Evolutionary conservation across 768 basidiomycete genomes (phyloP).

Genomic region (Russula ochroleuca): DNA sequence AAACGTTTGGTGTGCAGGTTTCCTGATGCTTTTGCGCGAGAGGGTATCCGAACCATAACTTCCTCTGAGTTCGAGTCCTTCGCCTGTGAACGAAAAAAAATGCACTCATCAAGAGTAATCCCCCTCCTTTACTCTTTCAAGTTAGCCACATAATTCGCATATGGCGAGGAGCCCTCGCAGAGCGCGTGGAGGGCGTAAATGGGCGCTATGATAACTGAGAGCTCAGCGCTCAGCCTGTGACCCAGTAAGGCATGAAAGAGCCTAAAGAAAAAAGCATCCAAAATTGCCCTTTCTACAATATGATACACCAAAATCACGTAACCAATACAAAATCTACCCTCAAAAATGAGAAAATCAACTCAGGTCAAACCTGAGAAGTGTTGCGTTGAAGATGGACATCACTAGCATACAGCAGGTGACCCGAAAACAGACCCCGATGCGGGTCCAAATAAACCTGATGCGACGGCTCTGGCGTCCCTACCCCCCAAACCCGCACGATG

Average conservation of each 20-base stretch:
- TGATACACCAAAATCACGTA: background rate
- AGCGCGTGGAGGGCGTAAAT: too few species aligned
- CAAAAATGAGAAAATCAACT: background rate
- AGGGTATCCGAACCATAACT: too few species aligned
- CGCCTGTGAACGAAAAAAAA: too few species aligned
- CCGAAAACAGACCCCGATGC: conserved; percentile 9
- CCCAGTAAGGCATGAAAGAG: background rate
- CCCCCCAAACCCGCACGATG: conserved; percentile 12
- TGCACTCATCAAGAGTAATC: too few species aligned
- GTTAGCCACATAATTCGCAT: too few species aligned
- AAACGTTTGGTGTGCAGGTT: too few species aligned
- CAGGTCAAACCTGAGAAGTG: background rate
- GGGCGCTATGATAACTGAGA: too few species aligned
- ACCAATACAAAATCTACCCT: background rate
- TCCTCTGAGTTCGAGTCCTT: too few species aligned
- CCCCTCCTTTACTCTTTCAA: too few species aligned
- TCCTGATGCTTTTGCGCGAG: too few species aligned
- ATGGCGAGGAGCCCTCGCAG: too few species aligned
- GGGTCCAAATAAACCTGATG: conserved; percentile 11
- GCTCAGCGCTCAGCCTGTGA: background rate
- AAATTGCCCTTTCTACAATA: background rate
- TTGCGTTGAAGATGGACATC: conserved; percentile 12
- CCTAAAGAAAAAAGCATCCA: background rate
- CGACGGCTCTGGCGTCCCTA: conserved; percentile 7
- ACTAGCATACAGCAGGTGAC: background rate